Conservation (phyloP, 768 basidiomycete genomes). For the Leccinum obscurum region DNA sequence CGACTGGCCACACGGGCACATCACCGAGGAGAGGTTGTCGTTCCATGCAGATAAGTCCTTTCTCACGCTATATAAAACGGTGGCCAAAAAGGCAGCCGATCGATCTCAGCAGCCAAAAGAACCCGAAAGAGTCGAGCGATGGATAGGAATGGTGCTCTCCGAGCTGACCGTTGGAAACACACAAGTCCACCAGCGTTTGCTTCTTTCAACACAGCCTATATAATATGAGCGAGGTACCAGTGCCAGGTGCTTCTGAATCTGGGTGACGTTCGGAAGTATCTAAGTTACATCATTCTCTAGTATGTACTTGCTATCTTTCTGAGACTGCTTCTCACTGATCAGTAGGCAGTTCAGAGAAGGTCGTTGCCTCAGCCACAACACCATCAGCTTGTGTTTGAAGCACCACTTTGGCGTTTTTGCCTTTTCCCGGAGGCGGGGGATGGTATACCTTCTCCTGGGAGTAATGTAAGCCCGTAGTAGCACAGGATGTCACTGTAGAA, state of each 20-base stretch:
- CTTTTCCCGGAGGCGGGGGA: constrained; percentile 81
- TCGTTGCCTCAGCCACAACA: not conserved
- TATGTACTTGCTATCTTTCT: not conserved
- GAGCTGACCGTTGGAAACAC: no score
- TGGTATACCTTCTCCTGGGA: constrained; percentile 77
- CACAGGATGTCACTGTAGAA: not conserved
- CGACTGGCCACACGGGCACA: constrained; percentile 76
- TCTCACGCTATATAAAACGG: not conserved
- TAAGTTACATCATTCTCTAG: not conserved
- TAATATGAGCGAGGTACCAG: no score
- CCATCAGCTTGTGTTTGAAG: not conserved
- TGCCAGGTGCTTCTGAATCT: no score
- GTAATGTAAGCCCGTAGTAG: not conserved
- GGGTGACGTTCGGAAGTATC: no score
- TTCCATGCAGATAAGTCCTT: constrained; percentile 24
- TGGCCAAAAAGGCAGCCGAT: not conserved
- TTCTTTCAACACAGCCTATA: no score
- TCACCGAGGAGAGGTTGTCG: constrained; percentile 44
- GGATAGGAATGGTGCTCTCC: no score
- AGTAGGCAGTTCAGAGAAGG: not conserved
- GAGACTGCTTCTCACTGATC: not conserved
- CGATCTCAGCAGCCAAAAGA: no score
- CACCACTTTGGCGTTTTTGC: constrained; percentile 44
- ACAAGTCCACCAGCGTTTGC: no score
- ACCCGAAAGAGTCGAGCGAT: no score